Evolutionary conservation across 352 stramenopile genomes (phyloP).

Genomic region (Phytophthora citricola): DNA sequence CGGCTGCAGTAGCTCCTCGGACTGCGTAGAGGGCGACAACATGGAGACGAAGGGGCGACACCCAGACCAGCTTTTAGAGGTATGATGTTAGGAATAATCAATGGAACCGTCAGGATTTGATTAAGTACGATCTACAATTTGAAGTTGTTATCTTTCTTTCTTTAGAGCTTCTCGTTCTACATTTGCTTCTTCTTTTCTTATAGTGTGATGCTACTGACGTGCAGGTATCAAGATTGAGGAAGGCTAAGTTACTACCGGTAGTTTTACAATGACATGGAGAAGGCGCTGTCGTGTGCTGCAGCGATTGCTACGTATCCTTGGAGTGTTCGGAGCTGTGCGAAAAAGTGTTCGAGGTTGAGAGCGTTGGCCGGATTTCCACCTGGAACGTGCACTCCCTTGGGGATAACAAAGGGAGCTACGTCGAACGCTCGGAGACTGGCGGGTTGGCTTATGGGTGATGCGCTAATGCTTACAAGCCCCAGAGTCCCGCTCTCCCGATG

Average conservation of each 20-base stretch:
- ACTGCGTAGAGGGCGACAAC: slow-evolving; percentile 30
- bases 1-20: slow-evolving; percentile 27
- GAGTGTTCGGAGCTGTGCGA: slow-evolving; percentile 63
- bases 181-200: too few species aligned
- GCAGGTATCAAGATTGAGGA: too few species aligned
- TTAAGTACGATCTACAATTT: slow-evolving; percentile 20
- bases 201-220: too few species aligned
- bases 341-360: slow-evolving; percentile 63
- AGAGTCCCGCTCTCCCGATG: slow-evolving; percentile 42
- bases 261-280: slow-evolving; percentile 43
- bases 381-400: slow-evolving; percentile 52
- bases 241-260: too few species aligned
- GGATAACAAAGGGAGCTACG: slow-evolving; percentile 42
- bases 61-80: background rate
- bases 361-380: slow-evolving; percentile 15
- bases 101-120: background rate
- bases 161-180: too few species aligned
- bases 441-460: slow-evolving; percentile 24
- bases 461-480: slow-evolving; percentile 56
- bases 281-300: slow-evolving; percentile 43
- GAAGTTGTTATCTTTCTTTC: slow-evolving; percentile 2
- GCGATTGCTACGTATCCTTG: slow-evolving; percentile 50
- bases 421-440: slow-evolving; percentile 48
- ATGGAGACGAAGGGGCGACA: slow-evolving; percentile 14
- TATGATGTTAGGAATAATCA: slow-evolving; percentile 7